A percentile compares a stretch with the other conserved stretches of the same genome.
phyloP scores from a whole-genome alignment of 2,329 filamentous ascomycete genomes.

The Conoideocrella luteorostrata region DNA sequence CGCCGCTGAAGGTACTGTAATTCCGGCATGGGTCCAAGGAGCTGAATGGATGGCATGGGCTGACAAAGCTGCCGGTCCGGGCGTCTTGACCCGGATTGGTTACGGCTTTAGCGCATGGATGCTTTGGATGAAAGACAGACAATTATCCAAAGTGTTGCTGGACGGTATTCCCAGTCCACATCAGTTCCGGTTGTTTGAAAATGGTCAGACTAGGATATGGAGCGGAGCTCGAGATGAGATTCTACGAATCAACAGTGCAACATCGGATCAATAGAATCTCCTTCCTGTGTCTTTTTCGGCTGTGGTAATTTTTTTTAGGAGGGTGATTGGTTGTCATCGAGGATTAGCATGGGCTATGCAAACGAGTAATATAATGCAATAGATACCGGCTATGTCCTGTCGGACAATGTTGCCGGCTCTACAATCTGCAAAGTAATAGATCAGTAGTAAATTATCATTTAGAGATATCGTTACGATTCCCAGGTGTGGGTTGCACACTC shows the following conservation, averaged over 20 bases:
- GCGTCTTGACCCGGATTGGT: constrained; percentile 32
- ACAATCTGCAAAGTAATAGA: too few relatives aligned
- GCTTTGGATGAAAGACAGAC: constrained; percentile 33
- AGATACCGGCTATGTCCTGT: too few relatives aligned
- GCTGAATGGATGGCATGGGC: constrained; percentile 33
- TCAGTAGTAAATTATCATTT: too few relatives aligned
- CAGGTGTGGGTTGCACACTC: too few relatives aligned
- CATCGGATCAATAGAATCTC: too few relatives aligned
- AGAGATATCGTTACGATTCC: too few relatives aligned
- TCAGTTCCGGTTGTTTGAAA: constrained; percentile 33
- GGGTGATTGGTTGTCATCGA: too few relatives aligned
- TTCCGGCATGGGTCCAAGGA: constrained; percentile 22
- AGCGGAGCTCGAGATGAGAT: constrained; percentile 30
- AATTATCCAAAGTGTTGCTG: constrained; percentile 31
- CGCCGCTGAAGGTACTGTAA: constrained; percentile 19
- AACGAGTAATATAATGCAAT: too few relatives aligned
- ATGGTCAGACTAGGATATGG: constrained; percentile 32
- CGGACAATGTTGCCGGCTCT: too few relatives aligned
- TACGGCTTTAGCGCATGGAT: constrained; percentile 33
- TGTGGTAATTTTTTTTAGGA: too few relatives aligned
- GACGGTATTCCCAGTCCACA: constrained; percentile 34
- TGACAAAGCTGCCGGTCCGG: constrained; percentile 35
- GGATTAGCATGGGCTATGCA: too few relatives aligned
- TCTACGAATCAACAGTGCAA: constrained; percentile 5
- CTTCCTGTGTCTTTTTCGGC: too few relatives aligned